A percentile compares a stretch with the other conserved stretches of the same genome.
These are phyloP conservation scores for Micractinium sp. DNA, from an alignment of 139 green algal species.

Conservation along the genomic window DNA sequence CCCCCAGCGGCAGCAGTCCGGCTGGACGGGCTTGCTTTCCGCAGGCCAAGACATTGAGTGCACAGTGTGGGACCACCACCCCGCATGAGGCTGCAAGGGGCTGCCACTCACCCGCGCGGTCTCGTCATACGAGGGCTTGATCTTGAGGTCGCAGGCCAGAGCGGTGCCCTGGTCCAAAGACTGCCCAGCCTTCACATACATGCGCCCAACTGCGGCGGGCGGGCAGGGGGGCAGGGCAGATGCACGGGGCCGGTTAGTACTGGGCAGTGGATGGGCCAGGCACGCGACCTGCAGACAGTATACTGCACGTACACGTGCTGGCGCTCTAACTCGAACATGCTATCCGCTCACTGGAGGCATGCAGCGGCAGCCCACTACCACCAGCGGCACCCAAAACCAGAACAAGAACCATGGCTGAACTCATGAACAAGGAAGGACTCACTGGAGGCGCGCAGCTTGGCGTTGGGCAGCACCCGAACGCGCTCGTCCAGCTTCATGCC, in stretches of 20 bases:
- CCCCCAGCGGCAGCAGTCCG: no score
- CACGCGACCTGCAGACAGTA: no score
- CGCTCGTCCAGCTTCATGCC: constrained; percentile 66
- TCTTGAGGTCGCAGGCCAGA: constrained; percentile 43
- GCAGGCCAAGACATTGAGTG: no score
- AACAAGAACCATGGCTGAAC: not conserved
- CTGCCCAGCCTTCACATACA: constrained; percentile 32
- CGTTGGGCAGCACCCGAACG: constrained; percentile 46
- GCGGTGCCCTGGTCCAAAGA: constrained; percentile 41
- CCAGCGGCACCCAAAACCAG: not conserved
- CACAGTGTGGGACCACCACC: no score
- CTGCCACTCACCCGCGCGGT: constrained; percentile 50
- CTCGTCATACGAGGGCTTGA: constrained; percentile 50
- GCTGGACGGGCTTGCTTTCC: no score
- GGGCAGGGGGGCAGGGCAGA: not conserved
- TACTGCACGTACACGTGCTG: no score
- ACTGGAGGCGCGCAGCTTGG: constrained; percentile 46
- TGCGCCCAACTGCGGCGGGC: not conserved
- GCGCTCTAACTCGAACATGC: no score
- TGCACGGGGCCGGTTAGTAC: no score
- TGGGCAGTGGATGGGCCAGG: no score
- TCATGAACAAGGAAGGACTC: constrained; percentile 12
- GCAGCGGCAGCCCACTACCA: not conserved
- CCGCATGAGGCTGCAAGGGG: no score
- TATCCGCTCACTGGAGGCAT: no score